Conservation (phyloP, 176 grass and related monocot genomes). For the Lolium rigidum region DNA sequence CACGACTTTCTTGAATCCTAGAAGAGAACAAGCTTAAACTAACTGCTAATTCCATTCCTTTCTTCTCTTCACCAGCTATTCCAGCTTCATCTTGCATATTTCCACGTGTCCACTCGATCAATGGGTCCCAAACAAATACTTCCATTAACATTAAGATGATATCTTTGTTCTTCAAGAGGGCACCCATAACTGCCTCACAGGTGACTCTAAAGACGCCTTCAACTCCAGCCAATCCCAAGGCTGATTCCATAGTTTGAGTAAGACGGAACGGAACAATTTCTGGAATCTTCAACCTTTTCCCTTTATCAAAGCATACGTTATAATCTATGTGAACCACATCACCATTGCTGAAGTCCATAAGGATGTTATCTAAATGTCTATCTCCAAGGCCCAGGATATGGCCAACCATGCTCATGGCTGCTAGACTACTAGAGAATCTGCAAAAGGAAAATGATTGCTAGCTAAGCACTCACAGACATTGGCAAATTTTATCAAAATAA, state of each 20-base stretch:
- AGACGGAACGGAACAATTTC: constrained; percentile 99
- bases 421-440: constrained; percentile 95
- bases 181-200: constrained; percentile 82
- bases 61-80: constrained; percentile 96
- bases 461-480: constrained; percentile 5
- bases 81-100: constrained; percentile 93
- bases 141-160: constrained; percentile 96
- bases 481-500: constrained; percentile 4
- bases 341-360: constrained; percentile 91
- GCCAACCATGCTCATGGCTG: constrained; percentile 96
- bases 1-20: constrained; percentile 91
- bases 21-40: constrained; percentile 98
- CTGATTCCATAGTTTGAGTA: constrained; percentile 93
- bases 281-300: constrained; percentile 94
- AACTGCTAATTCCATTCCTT: constrained; percentile 98
- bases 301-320: constrained; percentile 99
- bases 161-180: constrained; percentile 90
- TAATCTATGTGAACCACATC: constrained; percentile 99
- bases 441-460: constrained; percentile 41
- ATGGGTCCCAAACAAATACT: constrained; percentile 97
- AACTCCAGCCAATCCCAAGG: constrained; percentile 85
- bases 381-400: constrained; percentile 94
- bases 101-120: constrained; percentile 92
- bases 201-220: constrained; percentile 88
- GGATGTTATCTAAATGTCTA: constrained; percentile 97